Conservation (phyloP, 108 stramenopile genomes). For the Nitzschia putrida region DNA sequence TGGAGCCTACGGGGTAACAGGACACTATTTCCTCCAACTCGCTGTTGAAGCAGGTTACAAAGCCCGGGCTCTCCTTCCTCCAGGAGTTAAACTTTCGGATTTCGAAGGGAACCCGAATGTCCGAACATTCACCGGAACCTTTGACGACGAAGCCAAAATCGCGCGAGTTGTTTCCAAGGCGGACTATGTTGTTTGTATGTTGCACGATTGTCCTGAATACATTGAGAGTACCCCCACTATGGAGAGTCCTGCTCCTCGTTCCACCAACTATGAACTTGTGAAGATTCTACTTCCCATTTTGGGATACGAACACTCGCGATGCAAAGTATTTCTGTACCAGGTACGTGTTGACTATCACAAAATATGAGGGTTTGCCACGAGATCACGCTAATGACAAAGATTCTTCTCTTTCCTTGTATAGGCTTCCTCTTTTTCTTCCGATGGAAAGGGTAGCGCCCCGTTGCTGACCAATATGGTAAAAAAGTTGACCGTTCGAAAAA, state of each 20-base stretch:
- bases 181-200: conserved; percentile 42
- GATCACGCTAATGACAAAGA: not conserved
- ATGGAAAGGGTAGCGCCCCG: conserved; percentile 34
- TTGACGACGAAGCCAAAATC: conserved; percentile 40
- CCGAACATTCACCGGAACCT: conserved; percentile 27
- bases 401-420: conserved; percentile 1
- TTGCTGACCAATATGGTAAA: conserved; percentile 42
- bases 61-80: conserved; percentile 34
- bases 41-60: conserved; percentile 59
- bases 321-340: conserved; percentile 33
- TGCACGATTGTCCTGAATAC: conserved; percentile 32
- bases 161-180: conserved; percentile 25
- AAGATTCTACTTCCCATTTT: conserved; percentile 28
- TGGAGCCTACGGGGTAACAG: conserved; percentile 50
- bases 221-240: conserved; percentile 1
- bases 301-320: conserved; percentile 10
- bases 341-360: conserved; percentile 4
- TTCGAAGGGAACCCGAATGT: conserved; percentile 25
- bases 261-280: conserved; percentile 25
- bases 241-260: not conserved
- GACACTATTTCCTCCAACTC: conserved; percentile 42
- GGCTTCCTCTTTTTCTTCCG: conserved; percentile 39
- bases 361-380: not conserved
- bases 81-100: conserved; percentile 35
- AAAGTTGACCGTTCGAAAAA: conserved; percentile 20